Base-by-base conservation (phyloP, 2,329 filamentous ascomycete genomes). In the Coniochaeta hoffmannii region DNA sequence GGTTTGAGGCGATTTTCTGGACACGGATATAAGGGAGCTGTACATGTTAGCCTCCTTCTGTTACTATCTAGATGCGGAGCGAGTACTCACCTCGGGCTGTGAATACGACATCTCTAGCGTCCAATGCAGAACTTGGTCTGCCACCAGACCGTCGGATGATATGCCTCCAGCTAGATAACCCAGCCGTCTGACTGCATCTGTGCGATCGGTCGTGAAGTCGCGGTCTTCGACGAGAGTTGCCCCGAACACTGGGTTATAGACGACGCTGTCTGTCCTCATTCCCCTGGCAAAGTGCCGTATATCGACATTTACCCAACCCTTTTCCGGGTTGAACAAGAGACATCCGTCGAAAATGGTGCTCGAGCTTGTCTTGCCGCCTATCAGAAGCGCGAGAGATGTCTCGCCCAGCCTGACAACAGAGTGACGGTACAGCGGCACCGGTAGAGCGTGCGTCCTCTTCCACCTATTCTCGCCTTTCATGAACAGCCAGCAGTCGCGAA, bases 131-230 rank as follows among this genome's bases (percentile, higher is more conserved):
- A 85, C 73, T 56, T 86, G 81, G 41, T 79, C 72, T 19, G 83
- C 71, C 14, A 95, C 74, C 9, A 78, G 73, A 3, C 87, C 89
- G 65, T 86, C 78, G 36, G 71, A 71, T 22, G 77, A 75, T 64
- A 95, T 86, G 0, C 92, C 92, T 17, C 91, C 91, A 17, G 83
- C 74, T 1, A 94, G 62, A 1, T 93, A 68, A 1, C 91, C 91
- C 44, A 69, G 63, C 55, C 77, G 78, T 4, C 41, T 9, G 19
- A 46, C 15, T n/a, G 41, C 41, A 46, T 46, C 41, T 28, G n/a
- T 28, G 19, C 41, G 41, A n/a, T 46, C 41, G 6, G 41, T 46
- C 4, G 24, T 15, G 22, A 46, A 46, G 10, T 46, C 22, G 11
- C 26, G 41, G 12, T 46, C 41, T 53, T 59, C 60, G 10, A 71